phyloP scores from a whole-genome alignment of 2,329 filamentous ascomycete species.

The Colletotrichum melonis region DNA sequence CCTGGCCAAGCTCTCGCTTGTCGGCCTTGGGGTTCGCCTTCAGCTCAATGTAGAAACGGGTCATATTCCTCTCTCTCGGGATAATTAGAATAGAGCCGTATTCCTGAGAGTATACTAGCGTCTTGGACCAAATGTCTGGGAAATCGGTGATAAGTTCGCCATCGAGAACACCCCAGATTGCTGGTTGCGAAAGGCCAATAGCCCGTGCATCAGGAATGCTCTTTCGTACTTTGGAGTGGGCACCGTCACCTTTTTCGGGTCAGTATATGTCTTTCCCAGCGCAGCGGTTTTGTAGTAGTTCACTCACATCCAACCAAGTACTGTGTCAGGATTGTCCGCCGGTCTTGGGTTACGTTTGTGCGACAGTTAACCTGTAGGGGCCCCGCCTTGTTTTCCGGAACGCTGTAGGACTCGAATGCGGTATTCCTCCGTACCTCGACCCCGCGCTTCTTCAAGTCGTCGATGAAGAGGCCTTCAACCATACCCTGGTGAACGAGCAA shows the following conservation, averaged over 20 bases:
- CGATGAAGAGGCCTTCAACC: conserved; percentile 77
- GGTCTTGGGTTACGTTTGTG: conserved; percentile 62
- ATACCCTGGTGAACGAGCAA: conserved; percentile 78
- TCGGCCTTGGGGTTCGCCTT: conserved; percentile 58
- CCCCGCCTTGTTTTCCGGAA: conserved; percentile 54
- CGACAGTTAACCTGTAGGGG: conserved; percentile 63
- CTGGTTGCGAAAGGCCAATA: conserved; percentile 63
- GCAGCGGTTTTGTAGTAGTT: background rate
- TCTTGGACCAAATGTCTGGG: conserved; percentile 81
- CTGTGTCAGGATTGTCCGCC: conserved; percentile 63
- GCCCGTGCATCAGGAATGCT: conserved; percentile 69
- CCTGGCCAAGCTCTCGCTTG: conserved; percentile 61
- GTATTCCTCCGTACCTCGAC: conserved; percentile 72
- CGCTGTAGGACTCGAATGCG: conserved; percentile 69
- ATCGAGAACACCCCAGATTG: conserved; percentile 78
- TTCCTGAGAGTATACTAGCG: conserved; percentile 74
- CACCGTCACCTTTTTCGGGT: conserved; percentile 67
- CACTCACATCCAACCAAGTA: conserved; percentile 75
- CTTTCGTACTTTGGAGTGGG: conserved; percentile 76
- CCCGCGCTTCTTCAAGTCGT: conserved; percentile 74
- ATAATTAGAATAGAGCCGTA: conserved; percentile 79
- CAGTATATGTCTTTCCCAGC: background rate
- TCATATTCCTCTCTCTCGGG: conserved; percentile 79
- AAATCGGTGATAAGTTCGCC: conserved; percentile 78
- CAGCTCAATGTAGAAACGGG: conserved; percentile 70